Base-by-base conservation (phyloP, 176 grass and related monocot species). In the Lolium multiflorum region DNA sequence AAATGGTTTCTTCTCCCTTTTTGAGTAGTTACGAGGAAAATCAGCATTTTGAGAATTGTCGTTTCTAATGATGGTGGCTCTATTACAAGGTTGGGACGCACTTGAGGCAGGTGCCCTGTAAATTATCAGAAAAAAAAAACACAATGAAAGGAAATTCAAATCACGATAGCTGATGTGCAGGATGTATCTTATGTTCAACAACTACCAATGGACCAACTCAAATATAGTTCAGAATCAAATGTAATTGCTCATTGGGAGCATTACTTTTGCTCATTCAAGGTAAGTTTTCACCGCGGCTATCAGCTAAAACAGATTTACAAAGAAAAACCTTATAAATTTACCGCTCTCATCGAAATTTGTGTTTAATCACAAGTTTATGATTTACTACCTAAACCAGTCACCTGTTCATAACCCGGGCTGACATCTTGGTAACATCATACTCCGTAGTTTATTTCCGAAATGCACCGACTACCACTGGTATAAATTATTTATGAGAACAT, bases 1-100 rank as follows among this genome's bases (percentile, higher is more conserved):
- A 91, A 98, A 98, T 80, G 97, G 97, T 88, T 98, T 98, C 94
- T 97, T 97, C 81, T 92, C 90, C 83, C 77, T 88, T 88, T 75
- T 97, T 35, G 95, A 93, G 83, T 98, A 91, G 58, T 81, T 82
- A 4, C 64, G 88, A 55, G 96, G 96, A 77, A 98, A 82, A 92
- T 98, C 94, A 38, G 92, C 79, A 90, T 98, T 98, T 76, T 94
- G 97, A 77, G 82, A 85, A 82, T 98, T 62, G 21, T 90, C 80
- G 13, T 88, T 96, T 91, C 82, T 91, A 49, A 90, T 76, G 51
- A 85, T 20, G 60, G 39, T 26, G 3, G 70, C 49, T 60, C 21
- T 81, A 78, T 16, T 57, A 71, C 22, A 61, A 38, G 86, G 15
- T 11, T 84, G 86, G 46, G 18, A 69, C 56, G 43, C 57, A 84